phyloP scores from a whole-genome alignment of 305 asterid genomes.

The Fraxinus albicans region DNA sequence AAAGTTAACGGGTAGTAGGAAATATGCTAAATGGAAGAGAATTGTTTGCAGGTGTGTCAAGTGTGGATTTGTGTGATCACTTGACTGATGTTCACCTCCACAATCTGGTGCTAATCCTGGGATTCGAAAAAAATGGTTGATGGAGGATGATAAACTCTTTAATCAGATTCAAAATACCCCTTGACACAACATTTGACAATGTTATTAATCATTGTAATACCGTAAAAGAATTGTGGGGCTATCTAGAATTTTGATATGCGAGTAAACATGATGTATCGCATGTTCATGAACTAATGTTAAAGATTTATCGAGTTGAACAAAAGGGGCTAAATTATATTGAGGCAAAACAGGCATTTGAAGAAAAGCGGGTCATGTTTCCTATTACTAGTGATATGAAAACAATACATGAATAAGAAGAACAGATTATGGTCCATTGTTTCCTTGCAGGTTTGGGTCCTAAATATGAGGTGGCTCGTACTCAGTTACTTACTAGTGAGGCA shows the following conservation, averaged over 20 bases:
- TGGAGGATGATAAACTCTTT: background rate
- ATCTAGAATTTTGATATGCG: background rate
- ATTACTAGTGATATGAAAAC: background rate
- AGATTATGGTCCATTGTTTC: background rate
- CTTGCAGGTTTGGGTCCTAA: background rate
- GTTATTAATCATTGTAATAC: background rate
- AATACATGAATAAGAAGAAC: background rate
- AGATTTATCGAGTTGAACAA: background rate
- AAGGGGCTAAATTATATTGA: background rate
- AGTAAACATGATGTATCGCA: background rate
- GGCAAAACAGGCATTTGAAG: background rate
- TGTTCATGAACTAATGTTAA: background rate
- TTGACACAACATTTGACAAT: background rate
- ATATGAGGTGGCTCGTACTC: background rate
- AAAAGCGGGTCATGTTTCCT: background rate
- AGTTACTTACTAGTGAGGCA: background rate
- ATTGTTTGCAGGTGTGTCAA: background rate
- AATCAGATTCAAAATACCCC: background rate
- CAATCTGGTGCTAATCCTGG: background rate
- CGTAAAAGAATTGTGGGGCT: background rate
- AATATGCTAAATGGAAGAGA: background rate
- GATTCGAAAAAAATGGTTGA: background rate
- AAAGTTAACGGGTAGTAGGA: background rate
- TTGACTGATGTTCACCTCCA: background rate
- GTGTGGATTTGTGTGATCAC: background rate